Evolutionary conservation across 306 rosid species (phyloP), one percentile per base, ranked within the genome.

Genomic region (Gleditsia sinensis): DNA sequence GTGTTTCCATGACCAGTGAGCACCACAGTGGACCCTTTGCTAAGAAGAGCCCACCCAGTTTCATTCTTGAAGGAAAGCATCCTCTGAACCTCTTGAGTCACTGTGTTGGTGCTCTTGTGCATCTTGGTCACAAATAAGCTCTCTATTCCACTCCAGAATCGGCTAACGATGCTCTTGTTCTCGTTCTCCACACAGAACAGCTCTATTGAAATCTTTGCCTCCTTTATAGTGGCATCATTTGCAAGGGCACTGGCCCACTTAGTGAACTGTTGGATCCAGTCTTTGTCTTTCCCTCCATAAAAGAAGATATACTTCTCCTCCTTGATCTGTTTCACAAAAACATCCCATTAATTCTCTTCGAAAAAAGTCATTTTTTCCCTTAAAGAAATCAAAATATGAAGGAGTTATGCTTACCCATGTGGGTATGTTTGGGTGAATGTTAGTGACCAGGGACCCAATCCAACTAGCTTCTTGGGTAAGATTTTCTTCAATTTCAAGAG

Each of bases 11-110:
- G 87, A 0, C 91, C 88, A 12, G 63, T 64, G 2, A 62, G 10
- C 54, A 82, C 64, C 45, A 84, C 87, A 0, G 72, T 68, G 0
- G 86, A 71, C 0, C 91, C 93, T 6, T 80, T 85, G 71, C 51
- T 74, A 0, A 89, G 67, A 28, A 89, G 71, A 3, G 68, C 83
- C 90, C 91, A 89, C 14, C 91, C 91, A 2, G 37, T 67, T 30
- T 87, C 91, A 27, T 81, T 83, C 75, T 89, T 86, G 82, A 81
- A 85, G 0, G 91, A 83, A 16, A 87, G 78, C 68, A 89, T 24
- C 36, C 82, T 81, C 14, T 88, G 83, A 19, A 90, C 78, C 36
- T 90, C 87, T 50, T 83, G 71, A 0, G 85, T 81, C 14, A 78
- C 71, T 0, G 50, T 0, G 60, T 75, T 77, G 2, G 30, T 39